Percentiles rank a stretch among this genome's conserved stretches.
phyloP scores from a whole-genome alignment of 495 filamentous ascomycete genomes.

The Hypoxylon intermedium region DNA sequence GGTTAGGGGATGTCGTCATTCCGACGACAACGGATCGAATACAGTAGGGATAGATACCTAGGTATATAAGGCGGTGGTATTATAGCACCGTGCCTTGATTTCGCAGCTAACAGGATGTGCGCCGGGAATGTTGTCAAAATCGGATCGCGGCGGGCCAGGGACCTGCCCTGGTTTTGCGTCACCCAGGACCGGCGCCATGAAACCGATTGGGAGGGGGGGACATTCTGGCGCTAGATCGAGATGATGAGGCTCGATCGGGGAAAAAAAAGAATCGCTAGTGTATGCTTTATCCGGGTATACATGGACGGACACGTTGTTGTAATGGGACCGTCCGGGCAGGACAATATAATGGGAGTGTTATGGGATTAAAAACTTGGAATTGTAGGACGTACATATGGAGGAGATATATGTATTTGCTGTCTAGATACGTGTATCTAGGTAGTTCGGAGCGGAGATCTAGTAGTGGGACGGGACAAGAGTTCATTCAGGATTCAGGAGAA shows the following conservation, averaged over 20 bases:
- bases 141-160: slow-evolving; percentile 2
- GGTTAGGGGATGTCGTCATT: slow-evolving; percentile 30
- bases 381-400: too few species aligned
- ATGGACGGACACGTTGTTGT: slow-evolving; percentile 3
- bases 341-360: not conserved
- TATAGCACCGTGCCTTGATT: slow-evolving; percentile 32
- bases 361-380: slow-evolving; percentile 22
- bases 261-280: slow-evolving; percentile 8
- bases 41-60: too few species aligned
- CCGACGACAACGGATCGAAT: slow-evolving; percentile 15
- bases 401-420: too few species aligned
- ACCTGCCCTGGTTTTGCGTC: not conserved
- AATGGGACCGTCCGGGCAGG: too few species aligned
- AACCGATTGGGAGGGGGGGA: slow-evolving; percentile 3
- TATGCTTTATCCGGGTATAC: not conserved
- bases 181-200: not conserved
- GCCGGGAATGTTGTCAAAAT: not conserved
- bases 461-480: too few species aligned
- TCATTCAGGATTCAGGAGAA: too few species aligned
- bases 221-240: slow-evolving; percentile 28
- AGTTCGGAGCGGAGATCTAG: too few species aligned
- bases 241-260: slow-evolving; percentile 35
- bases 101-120: slow-evolving; percentile 5
- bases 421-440: too few species aligned
- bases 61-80: slow-evolving; percentile 11